Evolutionary conservation across 805 yeast species (phyloP).

Genomic region (Kodamaea hsintzibuensis): DNA sequence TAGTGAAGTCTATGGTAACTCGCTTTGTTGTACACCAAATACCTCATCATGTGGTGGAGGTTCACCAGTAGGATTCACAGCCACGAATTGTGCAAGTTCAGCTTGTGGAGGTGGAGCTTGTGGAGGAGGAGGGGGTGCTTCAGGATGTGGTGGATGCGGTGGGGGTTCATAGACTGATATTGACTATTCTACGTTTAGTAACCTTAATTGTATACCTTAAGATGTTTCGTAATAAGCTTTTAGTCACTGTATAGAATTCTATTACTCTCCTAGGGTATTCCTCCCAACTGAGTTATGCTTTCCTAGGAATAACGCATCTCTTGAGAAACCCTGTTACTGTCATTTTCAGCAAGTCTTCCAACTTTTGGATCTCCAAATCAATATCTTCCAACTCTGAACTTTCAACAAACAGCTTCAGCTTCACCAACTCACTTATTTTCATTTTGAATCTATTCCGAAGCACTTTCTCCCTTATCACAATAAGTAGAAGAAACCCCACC

Average conservation of each 20-base stretch:
- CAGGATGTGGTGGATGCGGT: conserved; percentile 1
- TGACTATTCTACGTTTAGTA: too few species aligned
- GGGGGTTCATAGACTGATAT: too few species aligned
- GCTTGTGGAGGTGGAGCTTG: conserved; percentile 3
- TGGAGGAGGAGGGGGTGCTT: not conserved
- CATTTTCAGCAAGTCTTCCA: not conserved
- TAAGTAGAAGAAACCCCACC: conserved; percentile 40
- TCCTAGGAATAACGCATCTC: not conserved
- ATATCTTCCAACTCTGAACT: not conserved
- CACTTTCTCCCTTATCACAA: conserved; percentile 53
- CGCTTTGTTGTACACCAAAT: not conserved
- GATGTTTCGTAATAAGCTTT: too few species aligned
- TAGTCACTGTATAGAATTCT: too few species aligned
- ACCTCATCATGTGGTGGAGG: not conserved
- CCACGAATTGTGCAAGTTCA: not conserved
- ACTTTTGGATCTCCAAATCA: not conserved
- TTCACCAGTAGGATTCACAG: not conserved
- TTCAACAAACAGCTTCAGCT: not conserved
- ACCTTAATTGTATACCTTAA: too few species aligned
- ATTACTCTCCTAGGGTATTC: too few species aligned
- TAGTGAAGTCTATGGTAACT: not conserved
- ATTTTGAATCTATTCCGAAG: conserved; percentile 40
- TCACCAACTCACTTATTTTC: not conserved
- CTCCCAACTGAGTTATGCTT: not conserved
- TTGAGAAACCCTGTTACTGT: not conserved